Conservation (phyloP, 129 eudicot genomes). For the Scalesia atractyloides region DNA sequence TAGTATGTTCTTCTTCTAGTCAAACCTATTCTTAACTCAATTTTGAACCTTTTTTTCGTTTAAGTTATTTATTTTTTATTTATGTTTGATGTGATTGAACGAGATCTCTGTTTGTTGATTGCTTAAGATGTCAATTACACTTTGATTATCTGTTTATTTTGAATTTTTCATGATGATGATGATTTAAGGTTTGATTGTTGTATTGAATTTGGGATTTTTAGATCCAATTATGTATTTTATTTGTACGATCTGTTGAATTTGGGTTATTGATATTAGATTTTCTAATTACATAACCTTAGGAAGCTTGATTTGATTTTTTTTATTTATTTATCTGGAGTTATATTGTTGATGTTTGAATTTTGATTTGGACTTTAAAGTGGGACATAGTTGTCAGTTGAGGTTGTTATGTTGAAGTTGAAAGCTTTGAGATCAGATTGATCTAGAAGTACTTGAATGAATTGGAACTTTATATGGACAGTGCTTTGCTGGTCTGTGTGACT, state of each 20-base stretch:
- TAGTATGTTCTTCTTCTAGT: constrained; percentile 29
- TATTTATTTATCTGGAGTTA: neutral
- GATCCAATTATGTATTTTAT: constrained; percentile 15
- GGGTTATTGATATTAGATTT: neutral
- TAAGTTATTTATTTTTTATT: neutral
- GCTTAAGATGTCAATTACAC: constrained; percentile 9
- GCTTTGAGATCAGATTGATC: neutral
- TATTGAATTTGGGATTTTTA: constrained; percentile 14
- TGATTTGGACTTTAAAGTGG: neutral
- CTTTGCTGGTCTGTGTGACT: neutral
- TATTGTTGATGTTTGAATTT: neutral
- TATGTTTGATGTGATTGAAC: neutral
- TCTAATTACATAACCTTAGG: neutral
- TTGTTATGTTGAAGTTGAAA: neutral
- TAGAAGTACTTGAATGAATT: constrained; percentile 8
- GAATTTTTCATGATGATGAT: constrained; percentile 10
- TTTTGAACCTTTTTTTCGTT: neutral
- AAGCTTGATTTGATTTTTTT: neutral
- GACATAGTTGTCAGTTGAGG: neutral
- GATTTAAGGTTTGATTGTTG: constrained; percentile 22
- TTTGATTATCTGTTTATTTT: constrained; percentile 4
- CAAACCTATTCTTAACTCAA: constrained; percentile 20
- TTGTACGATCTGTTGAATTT: constrained; percentile 21
- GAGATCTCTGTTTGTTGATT: constrained; percentile 29
- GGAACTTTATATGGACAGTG: neutral